A percentile compares a stretch with the other conserved stretches of the same genome.
phyloP scores from a whole-genome alignment of 495 filamentous ascomycete species.

The Xylaria grammica region DNA sequence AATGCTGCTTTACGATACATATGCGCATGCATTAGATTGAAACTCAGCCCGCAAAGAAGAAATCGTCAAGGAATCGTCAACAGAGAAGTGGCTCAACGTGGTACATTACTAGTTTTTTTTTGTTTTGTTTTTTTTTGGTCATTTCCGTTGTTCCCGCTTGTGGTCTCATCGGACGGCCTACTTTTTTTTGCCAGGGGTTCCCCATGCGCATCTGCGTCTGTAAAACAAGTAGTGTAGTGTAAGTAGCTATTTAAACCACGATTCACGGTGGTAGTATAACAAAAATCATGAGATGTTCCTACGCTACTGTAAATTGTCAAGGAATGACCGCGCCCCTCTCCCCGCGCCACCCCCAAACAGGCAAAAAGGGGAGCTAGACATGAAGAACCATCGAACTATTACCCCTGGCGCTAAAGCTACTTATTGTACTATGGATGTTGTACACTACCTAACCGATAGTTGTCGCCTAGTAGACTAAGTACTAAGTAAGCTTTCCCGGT shows the following conservation, averaged over 20 bases:
- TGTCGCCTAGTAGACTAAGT: too few species aligned
- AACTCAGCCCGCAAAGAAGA: conserved; percentile 1
- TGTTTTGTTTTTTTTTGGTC: too few species aligned
- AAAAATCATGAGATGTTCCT: conserved; percentile 15
- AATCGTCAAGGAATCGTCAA: too few species aligned
- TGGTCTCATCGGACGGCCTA: background rate
- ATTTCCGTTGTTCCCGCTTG: conserved; percentile 10
- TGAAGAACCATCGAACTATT: background rate
- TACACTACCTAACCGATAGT: too few species aligned
- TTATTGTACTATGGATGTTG: too few species aligned
- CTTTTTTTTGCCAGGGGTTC: conserved; percentile 3
- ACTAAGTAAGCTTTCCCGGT: too few species aligned
- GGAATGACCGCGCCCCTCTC: conserved; percentile 18
- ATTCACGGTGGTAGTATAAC: background rate
- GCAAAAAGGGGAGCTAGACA: background rate
- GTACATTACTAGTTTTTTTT: too few species aligned
- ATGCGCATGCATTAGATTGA: conserved; percentile 1
- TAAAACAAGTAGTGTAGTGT: background rate
- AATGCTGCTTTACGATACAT: too few species aligned
- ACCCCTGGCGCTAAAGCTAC: conserved; percentile 2
- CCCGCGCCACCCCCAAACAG: conserved; percentile 1
- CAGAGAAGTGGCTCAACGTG: background rate
- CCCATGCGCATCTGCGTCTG: background rate
- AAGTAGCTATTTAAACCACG: background rate
- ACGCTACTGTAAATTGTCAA: conserved; percentile 8